Conservation (phyloP, 2,329 filamentous ascomycete species). For the Proliferodiscus dingleyae region DNA sequence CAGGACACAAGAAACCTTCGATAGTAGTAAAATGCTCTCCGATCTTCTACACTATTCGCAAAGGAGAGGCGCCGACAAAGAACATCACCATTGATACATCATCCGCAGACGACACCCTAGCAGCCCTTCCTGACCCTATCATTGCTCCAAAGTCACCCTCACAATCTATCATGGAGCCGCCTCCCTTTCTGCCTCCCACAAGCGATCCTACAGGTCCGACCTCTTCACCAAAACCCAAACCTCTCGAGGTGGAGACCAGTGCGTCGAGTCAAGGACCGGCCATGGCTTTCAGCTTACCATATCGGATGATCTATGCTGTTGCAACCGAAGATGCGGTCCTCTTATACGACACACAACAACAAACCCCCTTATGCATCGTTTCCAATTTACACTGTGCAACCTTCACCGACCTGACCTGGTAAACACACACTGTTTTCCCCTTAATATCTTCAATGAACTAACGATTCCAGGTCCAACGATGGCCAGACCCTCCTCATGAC, state of each 20-base stretch:
- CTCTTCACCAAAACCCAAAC: slow-evolving; percentile 41
- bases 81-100: slow-evolving; percentile 95
- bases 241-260: slow-evolving; percentile 40
- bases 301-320: slow-evolving; percentile 93
- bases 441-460: slow-evolving; percentile 9
- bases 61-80: slow-evolving; percentile 63
- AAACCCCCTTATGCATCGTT: slow-evolving; percentile 86
- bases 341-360: slow-evolving; percentile 95
- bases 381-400: slow-evolving; percentile 97
- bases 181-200: slow-evolving; percentile 51
- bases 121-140: slow-evolving; percentile 77
- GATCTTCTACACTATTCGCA: slow-evolving; percentile 76
- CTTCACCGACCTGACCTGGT: slow-evolving; percentile 96
- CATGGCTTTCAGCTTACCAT: slow-evolving; percentile 77
- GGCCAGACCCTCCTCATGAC: slow-evolving; percentile 81
- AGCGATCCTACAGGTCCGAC: slow-evolving; percentile 48
- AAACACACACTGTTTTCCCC: slow-evolving; percentile 37
- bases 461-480: slow-evolving; percentile 63
- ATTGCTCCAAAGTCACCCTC: slow-evolving; percentile 48
- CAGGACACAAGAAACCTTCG: slow-evolving; percentile 96
- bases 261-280: slow-evolving; percentile 53
- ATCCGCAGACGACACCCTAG: slow-evolving; percentile 77
- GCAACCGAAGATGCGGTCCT: slow-evolving; percentile 94
- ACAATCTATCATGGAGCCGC: slow-evolving; percentile 74
- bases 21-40: slow-evolving; percentile 95